phyloP scores from a whole-genome alignment of 2,329 filamentous ascomycete species.

The Lasiodiplodia theobromae region DNA sequence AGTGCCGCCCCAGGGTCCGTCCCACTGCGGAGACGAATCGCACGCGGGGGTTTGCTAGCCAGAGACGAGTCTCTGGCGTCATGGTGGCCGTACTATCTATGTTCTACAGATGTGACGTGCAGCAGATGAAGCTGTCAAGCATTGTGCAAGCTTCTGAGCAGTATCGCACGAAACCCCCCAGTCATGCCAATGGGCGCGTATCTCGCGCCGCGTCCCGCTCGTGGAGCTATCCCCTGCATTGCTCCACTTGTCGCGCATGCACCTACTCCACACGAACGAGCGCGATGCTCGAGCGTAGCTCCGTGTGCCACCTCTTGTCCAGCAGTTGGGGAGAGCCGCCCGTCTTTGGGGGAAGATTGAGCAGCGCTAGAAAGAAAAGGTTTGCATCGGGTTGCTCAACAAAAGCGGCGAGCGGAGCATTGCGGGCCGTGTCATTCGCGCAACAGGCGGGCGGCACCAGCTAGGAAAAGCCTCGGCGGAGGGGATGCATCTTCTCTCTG shows the following conservation, averaged over 20 bases:
- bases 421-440: slow-evolving; percentile 18
- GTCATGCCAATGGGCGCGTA: slow-evolving; percentile 4
- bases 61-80: background rate
- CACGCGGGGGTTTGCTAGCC: background rate
- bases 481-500: slow-evolving; percentile 8
- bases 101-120: background rate
- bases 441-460: background rate
- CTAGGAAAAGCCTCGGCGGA: slow-evolving; percentile 20
- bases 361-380: background rate
- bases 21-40: background rate
- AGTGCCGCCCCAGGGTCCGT: slow-evolving; percentile 24
- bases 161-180: background rate
- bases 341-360: background rate
- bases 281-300: slow-evolving; percentile 3
- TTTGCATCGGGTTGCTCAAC: background rate
- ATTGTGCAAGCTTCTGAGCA: background rate
- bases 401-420: slow-evolving; percentile 6
- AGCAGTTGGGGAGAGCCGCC: background rate
- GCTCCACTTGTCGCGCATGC: slow-evolving; percentile 24
- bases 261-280: slow-evolving; percentile 18
- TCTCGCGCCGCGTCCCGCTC: slow-evolving; percentile 11
- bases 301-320: background rate
- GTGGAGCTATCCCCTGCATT: slow-evolving; percentile 24
- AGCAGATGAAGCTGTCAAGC: background rate
- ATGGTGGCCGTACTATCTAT: background rate